Base-by-base conservation (phyloP, 2,329 filamentous ascomycete genomes). In the Fusarium miscanthi region DNA sequence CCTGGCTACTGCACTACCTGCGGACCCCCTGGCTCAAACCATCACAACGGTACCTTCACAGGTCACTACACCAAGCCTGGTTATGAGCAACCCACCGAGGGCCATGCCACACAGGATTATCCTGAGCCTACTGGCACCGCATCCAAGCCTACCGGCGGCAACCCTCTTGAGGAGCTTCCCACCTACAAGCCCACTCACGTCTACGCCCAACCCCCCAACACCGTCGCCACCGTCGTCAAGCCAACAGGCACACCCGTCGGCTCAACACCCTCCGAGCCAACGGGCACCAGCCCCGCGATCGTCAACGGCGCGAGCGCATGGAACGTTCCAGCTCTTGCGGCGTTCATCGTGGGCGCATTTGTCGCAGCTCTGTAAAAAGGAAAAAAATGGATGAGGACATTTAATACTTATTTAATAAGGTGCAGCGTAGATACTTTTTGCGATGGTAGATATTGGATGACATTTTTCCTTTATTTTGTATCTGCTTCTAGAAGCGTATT, bases 1-100 rank as follows among this genome's bases (percentile, higher is more conserved):
- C 77, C 77, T 16, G 74, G 75, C 21, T 43, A 60, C 63, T 79
- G 78, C 70, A 67, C 70, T 14, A 64, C 65, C 31, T 78, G 77
- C 46, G 74, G 69, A 51, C 62, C 70, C 62, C 59, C 74, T 10
- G 70, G 63, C 2, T 37, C 45, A 3, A 27, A 45, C 8, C 27
- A 49, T 7, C 63, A 69, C 5, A 40, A 65, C 30, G 59, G 59
- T 12, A 63, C 60, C 13, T 43, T 42, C 19, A 63, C 64, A 4
- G 42, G 48, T 3, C 45, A 68, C 49, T 40, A 51, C 21, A 42
- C 21, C 11, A 38, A 59, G 30, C 65, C 59, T 7, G 59, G 51
- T 10, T 67, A 53, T 38, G 59, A 56, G 17, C 45, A 72, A 21
- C 63, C 69, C 17, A 63, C 60, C 10, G 10, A 56, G 38, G 52